Conservation (phyloP, 2,329 filamentous ascomycete species). For the Colletotrichum australisinense region DNA sequence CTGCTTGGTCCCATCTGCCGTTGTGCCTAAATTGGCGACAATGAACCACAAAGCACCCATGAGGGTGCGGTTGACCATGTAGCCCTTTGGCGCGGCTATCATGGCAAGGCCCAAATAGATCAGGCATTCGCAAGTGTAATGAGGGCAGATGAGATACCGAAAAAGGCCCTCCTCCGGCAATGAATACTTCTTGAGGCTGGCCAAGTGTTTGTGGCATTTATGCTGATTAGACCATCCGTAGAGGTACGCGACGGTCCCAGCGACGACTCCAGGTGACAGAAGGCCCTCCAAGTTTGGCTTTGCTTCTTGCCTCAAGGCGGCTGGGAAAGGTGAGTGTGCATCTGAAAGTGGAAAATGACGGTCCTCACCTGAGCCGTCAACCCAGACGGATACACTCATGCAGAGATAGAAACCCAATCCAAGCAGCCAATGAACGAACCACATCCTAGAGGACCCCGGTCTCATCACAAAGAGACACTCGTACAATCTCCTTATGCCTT, state of each 20-base stretch:
- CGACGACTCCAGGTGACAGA: slow-evolving; percentile 51
- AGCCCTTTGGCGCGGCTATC: slow-evolving; percentile 75
- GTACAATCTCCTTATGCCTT: slow-evolving; percentile 79
- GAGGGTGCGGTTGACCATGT: slow-evolving; percentile 78
- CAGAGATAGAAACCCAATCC: slow-evolving; percentile 82
- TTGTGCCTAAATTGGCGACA: slow-evolving; percentile 81
- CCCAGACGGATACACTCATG: slow-evolving; percentile 83
- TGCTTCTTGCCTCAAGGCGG: neutral
- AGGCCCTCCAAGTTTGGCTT: neutral
- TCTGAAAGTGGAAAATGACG: neutral
- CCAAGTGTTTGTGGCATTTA: slow-evolving; percentile 77
- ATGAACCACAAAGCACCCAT: slow-evolving; percentile 79
- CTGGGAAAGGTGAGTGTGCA: slow-evolving; percentile 11
- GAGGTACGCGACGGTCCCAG: slow-evolving; percentile 73
- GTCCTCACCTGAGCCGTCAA: slow-evolving; percentile 79
- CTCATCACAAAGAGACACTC: slow-evolving; percentile 77
- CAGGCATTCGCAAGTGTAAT: slow-evolving; percentile 90
- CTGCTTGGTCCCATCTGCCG: slow-evolving; percentile 78
- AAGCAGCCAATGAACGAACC: slow-evolving; percentile 83
- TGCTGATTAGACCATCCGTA: slow-evolving; percentile 80
- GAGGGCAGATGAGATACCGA: slow-evolving; percentile 79
- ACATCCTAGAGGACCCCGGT: slow-evolving; percentile 82
- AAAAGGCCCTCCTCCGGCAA: slow-evolving; percentile 82
- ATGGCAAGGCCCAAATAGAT: slow-evolving; percentile 86
- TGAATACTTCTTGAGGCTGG: slow-evolving; percentile 82